Conservation (phyloP, 2,329 filamentous ascomycete genomes). For the Fusarium sp. region DNA sequence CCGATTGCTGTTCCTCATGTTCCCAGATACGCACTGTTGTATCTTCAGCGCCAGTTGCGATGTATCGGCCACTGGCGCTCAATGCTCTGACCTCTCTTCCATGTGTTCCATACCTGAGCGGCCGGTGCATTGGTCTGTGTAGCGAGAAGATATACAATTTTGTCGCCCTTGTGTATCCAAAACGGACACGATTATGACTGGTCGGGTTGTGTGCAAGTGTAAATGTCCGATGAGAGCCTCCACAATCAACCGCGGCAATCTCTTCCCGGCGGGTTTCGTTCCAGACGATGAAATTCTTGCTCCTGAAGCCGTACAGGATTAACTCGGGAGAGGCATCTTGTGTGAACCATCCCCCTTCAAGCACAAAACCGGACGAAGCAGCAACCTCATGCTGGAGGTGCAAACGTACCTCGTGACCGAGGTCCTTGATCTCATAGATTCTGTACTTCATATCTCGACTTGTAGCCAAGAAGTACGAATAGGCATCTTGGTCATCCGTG, state of each 20-base stretch:
- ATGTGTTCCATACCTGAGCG: slow-evolving; percentile 77
- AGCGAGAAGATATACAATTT: slow-evolving; percentile 60
- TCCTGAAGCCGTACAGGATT: slow-evolving; percentile 81
- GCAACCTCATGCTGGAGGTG: slow-evolving; percentile 71
- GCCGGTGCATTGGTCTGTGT: slow-evolving; percentile 47
- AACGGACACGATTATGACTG: slow-evolving; percentile 53
- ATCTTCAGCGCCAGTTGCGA: slow-evolving; percentile 78
- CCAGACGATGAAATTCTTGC: slow-evolving; percentile 82
- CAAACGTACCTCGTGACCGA: slow-evolving; percentile 43
- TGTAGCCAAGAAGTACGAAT: slow-evolving; percentile 70
- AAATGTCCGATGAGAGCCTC: slow-evolving; percentile 84
- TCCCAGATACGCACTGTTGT: slow-evolving; percentile 77
- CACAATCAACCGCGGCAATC: slow-evolving; percentile 78
- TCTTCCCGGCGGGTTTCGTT: slow-evolving; percentile 77
- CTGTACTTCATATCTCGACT: slow-evolving; percentile 81
- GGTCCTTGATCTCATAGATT: slow-evolving; percentile 60
- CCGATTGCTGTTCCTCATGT: slow-evolving; percentile 45
- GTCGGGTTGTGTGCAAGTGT: slow-evolving; percentile 51
- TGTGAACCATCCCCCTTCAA: slow-evolving; percentile 75
- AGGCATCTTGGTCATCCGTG: slow-evolving; percentile 23
- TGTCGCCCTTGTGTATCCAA: slow-evolving; percentile 80
- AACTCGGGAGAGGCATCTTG: slow-evolving; percentile 59
- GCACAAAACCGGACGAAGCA: slow-evolving; percentile 76
- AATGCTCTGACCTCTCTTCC: slow-evolving; percentile 80
- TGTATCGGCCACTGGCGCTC: slow-evolving; percentile 51